These are phyloP conservation scores for Hymenoscyphus linearis DNA, from an alignment of 2,329 filamentous ascomycete genomes.

Conservation along the genomic window DNA sequence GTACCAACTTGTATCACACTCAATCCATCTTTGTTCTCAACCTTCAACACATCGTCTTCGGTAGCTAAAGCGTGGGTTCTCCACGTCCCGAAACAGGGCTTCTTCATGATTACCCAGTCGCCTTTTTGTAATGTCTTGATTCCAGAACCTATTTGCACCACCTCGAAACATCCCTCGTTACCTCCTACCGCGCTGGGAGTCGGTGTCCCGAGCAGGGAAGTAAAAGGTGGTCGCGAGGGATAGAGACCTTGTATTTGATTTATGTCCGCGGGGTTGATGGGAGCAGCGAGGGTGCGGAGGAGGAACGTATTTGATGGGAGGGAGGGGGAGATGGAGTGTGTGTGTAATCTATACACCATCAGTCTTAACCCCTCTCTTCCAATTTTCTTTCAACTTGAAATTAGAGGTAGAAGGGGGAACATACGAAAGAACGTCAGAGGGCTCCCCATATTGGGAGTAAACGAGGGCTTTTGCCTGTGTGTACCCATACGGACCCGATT, in stretches of 20 bases:
- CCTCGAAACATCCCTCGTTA: conserved; percentile 92
- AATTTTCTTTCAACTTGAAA: neutral
- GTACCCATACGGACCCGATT: conserved; percentile 66
- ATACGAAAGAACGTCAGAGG: conserved; percentile 61
- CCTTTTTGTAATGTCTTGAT: conserved; percentile 54
- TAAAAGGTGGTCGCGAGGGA: conserved; percentile 75
- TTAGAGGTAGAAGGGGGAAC: too few relatives aligned
- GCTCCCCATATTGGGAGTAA: conserved; percentile 70
- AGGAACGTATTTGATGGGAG: conserved; percentile 65
- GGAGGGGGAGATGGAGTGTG: conserved; percentile 70
- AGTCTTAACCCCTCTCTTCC: neutral
- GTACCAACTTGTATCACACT: conserved; percentile 77
- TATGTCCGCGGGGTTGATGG: conserved; percentile 95
- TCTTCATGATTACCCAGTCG: conserved; percentile 90
- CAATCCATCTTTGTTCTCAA: conserved; percentile 66
- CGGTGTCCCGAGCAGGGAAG: conserved; percentile 67
- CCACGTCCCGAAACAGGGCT: conserved; percentile 86
- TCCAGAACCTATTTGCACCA: conserved; percentile 62
- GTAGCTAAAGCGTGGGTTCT: conserved; percentile 76
- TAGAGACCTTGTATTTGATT: conserved; percentile 98
- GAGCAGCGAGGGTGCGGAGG: conserved; percentile 80
- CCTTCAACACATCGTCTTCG: conserved; percentile 57
- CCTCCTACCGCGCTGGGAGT: conserved; percentile 73
- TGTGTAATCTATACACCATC: conserved; percentile 52
- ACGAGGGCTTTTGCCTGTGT: conserved; percentile 80